Conservation (phyloP, 768 basidiomycete genomes). For the Leccinum variicolor region DNA sequence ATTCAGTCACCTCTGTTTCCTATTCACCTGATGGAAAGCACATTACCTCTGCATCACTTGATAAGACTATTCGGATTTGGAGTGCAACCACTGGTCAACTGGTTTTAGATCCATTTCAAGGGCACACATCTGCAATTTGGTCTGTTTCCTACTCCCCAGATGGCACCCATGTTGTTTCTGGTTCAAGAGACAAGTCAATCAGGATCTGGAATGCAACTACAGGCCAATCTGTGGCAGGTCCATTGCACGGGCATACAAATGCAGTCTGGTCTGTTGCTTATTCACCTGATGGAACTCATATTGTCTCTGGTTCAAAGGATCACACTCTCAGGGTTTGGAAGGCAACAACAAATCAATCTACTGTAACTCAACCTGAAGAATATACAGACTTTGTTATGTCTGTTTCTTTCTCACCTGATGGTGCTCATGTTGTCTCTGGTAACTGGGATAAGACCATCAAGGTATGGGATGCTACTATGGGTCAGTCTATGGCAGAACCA, state of each 20-base stretch:
- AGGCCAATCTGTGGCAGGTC: neutral
- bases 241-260: neutral
- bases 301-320: neutral
- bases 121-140: neutral
- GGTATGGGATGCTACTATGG: neutral
- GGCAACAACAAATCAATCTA: neutral
- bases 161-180: neutral
- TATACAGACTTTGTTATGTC: neutral
- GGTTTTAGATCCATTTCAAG: neutral
- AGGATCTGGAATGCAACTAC: neutral
- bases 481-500: neutral
- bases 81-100: neutral
- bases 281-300: neutral
- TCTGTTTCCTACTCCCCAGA: neutral
- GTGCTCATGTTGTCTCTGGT: neutral
- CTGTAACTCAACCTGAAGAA: slow-evolving; percentile 4
- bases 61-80: slow-evolving; percentile 1
- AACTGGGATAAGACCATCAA: neutral
- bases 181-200: neutral
- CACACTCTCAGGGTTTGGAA: slow-evolving; percentile 16
- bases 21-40: neutral
- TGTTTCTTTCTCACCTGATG: neutral
- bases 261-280: neutral
- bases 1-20: neutral
- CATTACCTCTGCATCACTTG: neutral